These are phyloP conservation scores for Cenococcum geophilum DNA, from an alignment of 495 filamentous ascomycete genomes.

Conservation along the genomic window DNA sequence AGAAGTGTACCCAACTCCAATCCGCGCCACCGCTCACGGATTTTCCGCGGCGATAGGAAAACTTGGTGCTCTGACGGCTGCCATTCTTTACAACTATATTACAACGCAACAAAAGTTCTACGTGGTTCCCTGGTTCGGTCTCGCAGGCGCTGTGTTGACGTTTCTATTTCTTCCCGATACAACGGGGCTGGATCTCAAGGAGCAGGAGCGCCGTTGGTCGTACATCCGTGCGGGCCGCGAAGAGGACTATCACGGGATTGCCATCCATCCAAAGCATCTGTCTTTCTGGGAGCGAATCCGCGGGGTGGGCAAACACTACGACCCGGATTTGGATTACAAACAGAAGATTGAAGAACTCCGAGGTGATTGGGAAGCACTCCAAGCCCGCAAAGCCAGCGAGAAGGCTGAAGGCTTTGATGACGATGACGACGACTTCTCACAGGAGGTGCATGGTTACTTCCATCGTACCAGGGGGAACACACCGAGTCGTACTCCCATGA, in stretches of 20 bases:
- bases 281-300: constrained; percentile 70
- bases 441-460: constrained; percentile 42
- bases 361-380: constrained; percentile 54
- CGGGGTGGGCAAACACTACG: constrained; percentile 67
- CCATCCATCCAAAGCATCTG: constrained; percentile 78
- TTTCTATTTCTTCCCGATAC: constrained; percentile 82
- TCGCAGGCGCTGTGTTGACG: constrained; percentile 71
- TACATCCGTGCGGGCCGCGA: constrained; percentile 70
- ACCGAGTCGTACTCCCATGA: constrained; percentile 11
- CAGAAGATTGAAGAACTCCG: constrained; percentile 76
- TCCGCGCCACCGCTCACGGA: constrained; percentile 86
- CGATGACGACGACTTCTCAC: constrained; percentile 37
- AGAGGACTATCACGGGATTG: constrained; percentile 79
- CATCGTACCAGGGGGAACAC: constrained; percentile 31
- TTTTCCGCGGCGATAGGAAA: constrained; percentile 82
- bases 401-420: constrained; percentile 37
- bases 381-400: constrained; percentile 47
- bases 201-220: constrained; percentile 83
- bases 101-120: constrained; percentile 68
- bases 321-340: constrained; percentile 70
- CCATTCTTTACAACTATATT: constrained; percentile 87
- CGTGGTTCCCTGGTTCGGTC: constrained; percentile 87
- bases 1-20: constrained; percentile 83
- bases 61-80: constrained; percentile 72
- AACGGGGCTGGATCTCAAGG: constrained; percentile 86